Evolutionary conservation across 1,284 basidiomycete genomes (phyloP).

Genomic region (Hypsizygus ulmarius): DNA sequence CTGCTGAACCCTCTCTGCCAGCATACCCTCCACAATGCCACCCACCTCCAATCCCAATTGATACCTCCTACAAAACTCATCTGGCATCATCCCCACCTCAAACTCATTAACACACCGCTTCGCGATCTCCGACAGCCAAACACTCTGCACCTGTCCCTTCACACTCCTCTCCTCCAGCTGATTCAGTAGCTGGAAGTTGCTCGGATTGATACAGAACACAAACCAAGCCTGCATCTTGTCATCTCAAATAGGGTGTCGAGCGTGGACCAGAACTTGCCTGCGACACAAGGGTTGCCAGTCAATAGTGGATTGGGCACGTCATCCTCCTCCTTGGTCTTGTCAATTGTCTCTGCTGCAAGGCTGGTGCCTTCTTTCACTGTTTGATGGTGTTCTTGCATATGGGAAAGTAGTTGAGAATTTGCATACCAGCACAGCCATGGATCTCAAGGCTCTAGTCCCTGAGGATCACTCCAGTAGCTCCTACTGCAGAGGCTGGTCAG

Average conservation of each 20-base stretch:
- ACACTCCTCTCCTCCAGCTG: conserved; percentile 91
- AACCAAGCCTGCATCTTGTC: conserved; percentile 92
- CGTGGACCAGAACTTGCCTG: conserved; percentile 87
- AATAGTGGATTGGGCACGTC: conserved; percentile 33
- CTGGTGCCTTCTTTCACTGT: conserved; percentile 48
- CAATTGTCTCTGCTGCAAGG: conserved; percentile 9
- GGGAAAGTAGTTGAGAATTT: too few relatives aligned
- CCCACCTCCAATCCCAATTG: conserved; percentile 50
- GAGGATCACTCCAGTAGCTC: too few relatives aligned
- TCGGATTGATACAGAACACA: conserved; percentile 90
- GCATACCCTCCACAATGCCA: conserved; percentile 52
- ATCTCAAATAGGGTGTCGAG: conserved; percentile 87
- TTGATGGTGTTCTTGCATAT: conserved; percentile 74
- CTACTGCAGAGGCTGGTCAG: too few relatives aligned
- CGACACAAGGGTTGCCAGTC: conserved; percentile 62
- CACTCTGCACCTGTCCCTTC: conserved; percentile 86
- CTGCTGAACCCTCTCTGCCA: conserved; percentile 55
- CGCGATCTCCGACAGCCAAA: conserved; percentile 80
- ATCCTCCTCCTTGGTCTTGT: conserved; percentile 41
- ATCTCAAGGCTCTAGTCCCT: too few relatives aligned
- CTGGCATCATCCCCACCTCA: conserved; percentile 82
- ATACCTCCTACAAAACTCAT: conserved; percentile 89
- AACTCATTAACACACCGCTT: conserved; percentile 67
- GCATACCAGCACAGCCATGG: too few relatives aligned
- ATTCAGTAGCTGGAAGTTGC: conserved; percentile 91